Conservation (phyloP, 2,329 filamentous ascomycete genomes). For the Cercospora beticola region DNA sequence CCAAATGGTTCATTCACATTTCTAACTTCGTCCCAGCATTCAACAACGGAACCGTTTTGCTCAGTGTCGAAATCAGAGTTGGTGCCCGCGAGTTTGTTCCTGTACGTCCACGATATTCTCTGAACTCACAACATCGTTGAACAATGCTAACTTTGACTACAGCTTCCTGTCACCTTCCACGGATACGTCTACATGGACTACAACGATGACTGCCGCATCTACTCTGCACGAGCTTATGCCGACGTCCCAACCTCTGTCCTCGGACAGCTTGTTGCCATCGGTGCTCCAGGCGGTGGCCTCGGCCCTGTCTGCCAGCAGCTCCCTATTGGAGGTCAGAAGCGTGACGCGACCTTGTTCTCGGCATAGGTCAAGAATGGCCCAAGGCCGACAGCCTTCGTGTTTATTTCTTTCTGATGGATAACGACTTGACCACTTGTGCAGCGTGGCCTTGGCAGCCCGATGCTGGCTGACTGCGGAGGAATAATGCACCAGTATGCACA, state of each 20-base stretch:
- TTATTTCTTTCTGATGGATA: neutral
- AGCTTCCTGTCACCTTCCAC: constrained; percentile 16
- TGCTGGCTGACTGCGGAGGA: neutral
- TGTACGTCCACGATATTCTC: neutral
- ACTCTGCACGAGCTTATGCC: constrained; percentile 17
- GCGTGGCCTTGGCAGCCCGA: neutral
- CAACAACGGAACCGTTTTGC: constrained; percentile 19
- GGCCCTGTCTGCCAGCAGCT: constrained; percentile 1
- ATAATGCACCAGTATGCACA: neutral
- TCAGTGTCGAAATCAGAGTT: constrained; percentile 15
- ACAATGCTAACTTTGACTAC: neutral
- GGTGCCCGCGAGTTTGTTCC: constrained; percentile 11
- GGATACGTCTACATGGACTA: constrained; percentile 26
- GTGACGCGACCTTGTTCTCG: neutral
- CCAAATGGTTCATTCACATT: neutral
- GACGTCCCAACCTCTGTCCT: constrained; percentile 11
- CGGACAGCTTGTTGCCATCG: neutral
- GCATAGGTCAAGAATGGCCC: neutral
- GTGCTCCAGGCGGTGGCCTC: constrained; percentile 28
- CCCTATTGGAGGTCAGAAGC: constrained; percentile 10
- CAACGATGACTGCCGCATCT: constrained; percentile 23
- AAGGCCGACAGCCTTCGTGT: neutral
- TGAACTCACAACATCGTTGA: neutral
- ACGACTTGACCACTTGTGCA: neutral
- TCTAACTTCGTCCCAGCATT: constrained; percentile 3